Evolutionary conservation across 2,329 filamentous ascomycete species (phyloP).

Genomic region (Rutstroemia sp.): DNA sequence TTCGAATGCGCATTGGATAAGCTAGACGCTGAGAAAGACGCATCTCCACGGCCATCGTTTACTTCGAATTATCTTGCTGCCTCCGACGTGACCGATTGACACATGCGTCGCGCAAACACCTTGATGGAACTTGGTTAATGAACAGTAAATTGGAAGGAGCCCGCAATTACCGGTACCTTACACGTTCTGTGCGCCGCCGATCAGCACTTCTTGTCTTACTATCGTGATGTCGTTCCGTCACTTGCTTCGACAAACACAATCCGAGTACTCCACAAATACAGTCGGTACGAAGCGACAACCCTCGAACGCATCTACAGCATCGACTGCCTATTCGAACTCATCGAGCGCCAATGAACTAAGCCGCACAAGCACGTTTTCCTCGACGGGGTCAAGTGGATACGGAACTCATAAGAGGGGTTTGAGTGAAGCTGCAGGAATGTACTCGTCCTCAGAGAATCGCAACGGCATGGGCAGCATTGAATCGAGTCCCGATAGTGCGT

Average conservation of each 20-base stretch:
- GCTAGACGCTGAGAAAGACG: too few relatives aligned
- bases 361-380: slow-evolving; percentile 63
- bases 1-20: too few relatives aligned
- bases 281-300: slow-evolving; percentile 45
- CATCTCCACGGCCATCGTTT: too few relatives aligned
- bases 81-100: too few relatives aligned
- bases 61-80: too few relatives aligned
- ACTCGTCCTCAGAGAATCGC: slow-evolving; percentile 41
- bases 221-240: slow-evolving; percentile 50
- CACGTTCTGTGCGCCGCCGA: neutral
- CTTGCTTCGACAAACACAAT: slow-evolving; percentile 50
- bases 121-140: neutral
- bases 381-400: slow-evolving; percentile 57
- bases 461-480: slow-evolving; percentile 33
- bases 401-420: slow-evolving; percentile 64
- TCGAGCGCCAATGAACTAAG: slow-evolving; percentile 46
- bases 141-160: neutral
- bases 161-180: neutral
- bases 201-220: slow-evolving; percentile 2
- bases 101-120: too few relatives aligned
- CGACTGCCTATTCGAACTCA: slow-evolving; percentile 56
- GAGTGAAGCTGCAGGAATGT: slow-evolving; percentile 60
- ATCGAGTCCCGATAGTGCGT: slow-evolving; percentile 53
- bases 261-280: slow-evolving; percentile 34
- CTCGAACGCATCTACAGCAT: slow-evolving; percentile 64